Base-by-base conservation (phyloP, 192 early-diverging fungal genomes). In the Backusella psychrophila region DNA sequence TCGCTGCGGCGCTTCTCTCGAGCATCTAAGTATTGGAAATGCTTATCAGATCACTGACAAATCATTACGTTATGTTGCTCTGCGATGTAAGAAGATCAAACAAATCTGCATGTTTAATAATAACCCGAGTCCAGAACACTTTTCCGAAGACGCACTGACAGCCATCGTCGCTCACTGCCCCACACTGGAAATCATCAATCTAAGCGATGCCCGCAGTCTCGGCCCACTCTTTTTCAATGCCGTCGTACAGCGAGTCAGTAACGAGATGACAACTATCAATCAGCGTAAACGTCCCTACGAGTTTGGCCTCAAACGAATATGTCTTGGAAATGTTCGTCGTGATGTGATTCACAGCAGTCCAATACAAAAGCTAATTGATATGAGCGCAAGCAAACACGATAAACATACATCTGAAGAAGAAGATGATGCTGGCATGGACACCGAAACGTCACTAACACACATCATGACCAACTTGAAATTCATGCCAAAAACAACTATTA, bases 21-120 rank as follows among this genome's bases (percentile, higher is more conserved):
- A 81, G 14, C 49, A 72, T 29, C 68, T 81, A 5, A 74, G 72
- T 31, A 75, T 81, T 4, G 80, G 76, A 34, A 81, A 81, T 75
- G 71, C 80, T 3, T 66, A 69, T 38, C 76, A 77, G n/a, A 21
- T 81, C 11, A 77, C 76, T 11, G 76, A 81, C 26, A 77, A 77
- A 66, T 73, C 76, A 6, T 46, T 81, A 17, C 26, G 26, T 26
- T 56, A 77, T 56, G 39, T 81, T 9, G 72, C 80, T 8, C 19
- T n/a, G 21, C 42, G 69, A 42, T 81, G 80, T 35, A 42, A 21
- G n/a, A 70, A 70, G n/a, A 35, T 81, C 26, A 39, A 66, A 31
- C 73, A 77, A 17, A 42, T 81, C 4, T 73, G 75, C 36, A 41
- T 81, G 35, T 77, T 77, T 35, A 75, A 81, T 35, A 81, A 74